Evolutionary conservation across 2,329 filamentous ascomycete genomes (phyloP).

Genomic region (Dothistroma septosporum): DNA sequence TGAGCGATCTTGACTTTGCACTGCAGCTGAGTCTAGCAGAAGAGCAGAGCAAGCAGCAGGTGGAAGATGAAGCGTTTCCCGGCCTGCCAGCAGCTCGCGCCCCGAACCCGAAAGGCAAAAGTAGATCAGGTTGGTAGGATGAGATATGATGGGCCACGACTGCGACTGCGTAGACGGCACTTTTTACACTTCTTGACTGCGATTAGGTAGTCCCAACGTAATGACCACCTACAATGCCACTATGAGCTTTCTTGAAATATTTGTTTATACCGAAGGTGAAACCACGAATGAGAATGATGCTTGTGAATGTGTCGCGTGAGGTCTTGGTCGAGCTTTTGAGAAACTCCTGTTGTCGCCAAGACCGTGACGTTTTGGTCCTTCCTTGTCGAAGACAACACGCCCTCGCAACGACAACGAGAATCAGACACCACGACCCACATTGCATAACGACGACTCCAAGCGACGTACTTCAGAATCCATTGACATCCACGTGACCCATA

Average conservation of each 20-base stretch:
- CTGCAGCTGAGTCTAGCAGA: constrained; percentile 60
- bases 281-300: neutral
- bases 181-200: neutral
- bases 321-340: neutral
- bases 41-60: constrained; percentile 43
- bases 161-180: neutral
- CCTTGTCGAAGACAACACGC: neutral
- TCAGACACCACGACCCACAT: neutral
- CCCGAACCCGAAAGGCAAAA: constrained; percentile 28
- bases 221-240: neutral
- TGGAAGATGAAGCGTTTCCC: constrained; percentile 27
- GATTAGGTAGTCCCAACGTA: neutral
- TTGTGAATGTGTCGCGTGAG: constrained; percentile 3
- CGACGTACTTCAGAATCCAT: neutral
- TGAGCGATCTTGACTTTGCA: constrained; percentile 59
- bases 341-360: neutral
- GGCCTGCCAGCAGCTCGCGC: constrained; percentile 21
- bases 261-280: neutral
- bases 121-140: constrained; percentile 18
- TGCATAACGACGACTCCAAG: neutral
- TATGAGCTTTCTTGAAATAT: neutral
- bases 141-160: neutral
- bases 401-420: neutral
- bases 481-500: neutral
- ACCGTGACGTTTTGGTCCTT: neutral